Evolutionary conservation across 441 rosid genomes (phyloP), one percentile per base, ranked within the genome.

Genomic region (Erodium moschatum): DNA sequence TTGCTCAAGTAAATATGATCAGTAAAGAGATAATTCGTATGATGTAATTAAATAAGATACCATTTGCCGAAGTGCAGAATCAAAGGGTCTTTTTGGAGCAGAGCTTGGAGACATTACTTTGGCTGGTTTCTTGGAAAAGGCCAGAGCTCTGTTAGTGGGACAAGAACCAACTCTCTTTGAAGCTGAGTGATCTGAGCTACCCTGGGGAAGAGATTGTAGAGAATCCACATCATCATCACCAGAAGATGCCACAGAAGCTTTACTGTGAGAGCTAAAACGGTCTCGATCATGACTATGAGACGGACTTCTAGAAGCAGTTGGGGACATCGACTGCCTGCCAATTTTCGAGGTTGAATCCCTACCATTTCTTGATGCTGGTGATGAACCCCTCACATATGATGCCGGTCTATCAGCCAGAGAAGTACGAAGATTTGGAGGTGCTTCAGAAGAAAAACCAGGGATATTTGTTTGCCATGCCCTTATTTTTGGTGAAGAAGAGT

Each of bases 341-440:
- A 76, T 83, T 73, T 77, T 84, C 31, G 88, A 80, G 40, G 20
- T 4, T 7, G 62, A 56, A 58, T 97, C 99, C 87, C 99, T 87
- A 69, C 48, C 48, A 42, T 42, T 42, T 85, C 96, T 87, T 63
- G 96, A 79, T 72, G 92, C 89, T 75, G 90, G 89, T n/a, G 99
- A 97, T 76, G 99, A 56, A 46, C 98, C 99, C 87, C 99, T 87
- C 70, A 92, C 89, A 67, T 90, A 95, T 33, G 97, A 83, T 56
- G 87, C 88, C 0, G 99, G 97, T 70, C 96, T 89, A 85, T 95
- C 99, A 76, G 86, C 87, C 83, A 90, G 74, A 67, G 99, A 95
- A 76, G 99, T 95, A 58, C 92, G 89, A 63, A 95, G 97, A 83
- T 92, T 95, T 6, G 97, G 97, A 1, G 99, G 99, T 52, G 88